Base-by-base conservation (phyloP, 2,329 filamentous ascomycete species). In the Berkeleyomyces basicola region DNA sequence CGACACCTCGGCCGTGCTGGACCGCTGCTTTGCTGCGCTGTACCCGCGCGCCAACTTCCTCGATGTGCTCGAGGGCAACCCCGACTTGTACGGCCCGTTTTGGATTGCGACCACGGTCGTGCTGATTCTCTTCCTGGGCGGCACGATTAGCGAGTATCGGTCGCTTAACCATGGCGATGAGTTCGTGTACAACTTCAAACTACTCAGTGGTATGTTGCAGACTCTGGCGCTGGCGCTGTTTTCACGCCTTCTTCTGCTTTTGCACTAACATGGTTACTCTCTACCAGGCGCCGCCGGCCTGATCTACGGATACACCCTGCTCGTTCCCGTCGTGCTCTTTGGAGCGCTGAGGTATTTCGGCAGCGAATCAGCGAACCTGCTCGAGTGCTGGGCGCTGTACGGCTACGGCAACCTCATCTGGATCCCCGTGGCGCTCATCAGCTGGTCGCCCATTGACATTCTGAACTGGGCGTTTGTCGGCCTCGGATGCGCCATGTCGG, bases 31-130 rank as follows among this genome's bases (percentile, higher is more conserved):
- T 74, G 87, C 90, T 1, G 86, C 92, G n/a, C 77, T 97, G 46
- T 96, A 87, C 74, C 93, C 93, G 55, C 85, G 90, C 66, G 86
- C 86, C 64, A 96, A 96, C 78, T 99, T 99, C 75, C 85, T 99
- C 66, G 93, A 99, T 71, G 90, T 97, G 43, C 81, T 99, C 37
- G 93, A 99, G 72, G 93, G 93, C 23, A 97, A 97, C 72, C 89
- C 93, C 0, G 93, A 99, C 71, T 77, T 99, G 42, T 99, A 99
- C 77, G 92, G 92, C 0, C 93, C 93, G 0, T 90, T 97, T 71
- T 99, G 93, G 93, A 97, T 99, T 75, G 93, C 93, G 7, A 97
- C 93, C 0, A 97, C 93, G 0, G 93, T 99, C 7, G 86, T 99
- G 10, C 82, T 99, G 66, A 97, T 99, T 65, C 76, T 99, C 40